Evolutionary conservation across 306 rosid genomes (phyloP), one percentile per base, ranked within the genome.

Genomic region (Fagus sylvatica): DNA sequence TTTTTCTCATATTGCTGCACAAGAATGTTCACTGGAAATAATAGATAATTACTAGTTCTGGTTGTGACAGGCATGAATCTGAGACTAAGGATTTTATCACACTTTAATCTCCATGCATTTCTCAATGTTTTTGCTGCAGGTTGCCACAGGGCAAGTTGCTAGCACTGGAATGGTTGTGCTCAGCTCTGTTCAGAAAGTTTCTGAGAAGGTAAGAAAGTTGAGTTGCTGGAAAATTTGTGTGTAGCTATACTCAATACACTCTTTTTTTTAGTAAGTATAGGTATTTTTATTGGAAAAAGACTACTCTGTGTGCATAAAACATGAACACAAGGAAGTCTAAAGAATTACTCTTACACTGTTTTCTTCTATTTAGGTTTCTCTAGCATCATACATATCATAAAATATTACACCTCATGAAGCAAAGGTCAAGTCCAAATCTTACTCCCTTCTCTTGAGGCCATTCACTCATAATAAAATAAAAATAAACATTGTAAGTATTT

Each of bases 141-240:
- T 93, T 87, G 98, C 96, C 76, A 91, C 98, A 15, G 98, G 94
- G 64, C 99, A 96, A 84, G 89, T 93, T 72, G 99, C 98, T 70
- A 91, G 96, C 87, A 93, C 98, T 64, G 98, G 99, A 79, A 85
- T 93, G 92, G 88, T 93, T 80, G 94, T 90, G 80, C 76, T 93
- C 74, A 93, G 98, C 87, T 95, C 93, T 81, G 99, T 95, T 81
- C 98, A 95, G 82, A 95, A 93, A 81, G 97, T 92, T 57, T 85
- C 92, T 6, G 99, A 92, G 84, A 95, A 95, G 94, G 99, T 94
- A 82, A 85, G 91, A 77, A 79, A 60, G 77, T 69, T 49, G 9
- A 76, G 55, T 57, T 30, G 33, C 16, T 1, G 41, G 53, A 33
- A n/a, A 71, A 72, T 57, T 42, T 65, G 3, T 84, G 65, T 57